Base-by-base conservation (phyloP, 2,329 filamentous ascomycete genomes). In the Pestalotiopsis sp. region DNA sequence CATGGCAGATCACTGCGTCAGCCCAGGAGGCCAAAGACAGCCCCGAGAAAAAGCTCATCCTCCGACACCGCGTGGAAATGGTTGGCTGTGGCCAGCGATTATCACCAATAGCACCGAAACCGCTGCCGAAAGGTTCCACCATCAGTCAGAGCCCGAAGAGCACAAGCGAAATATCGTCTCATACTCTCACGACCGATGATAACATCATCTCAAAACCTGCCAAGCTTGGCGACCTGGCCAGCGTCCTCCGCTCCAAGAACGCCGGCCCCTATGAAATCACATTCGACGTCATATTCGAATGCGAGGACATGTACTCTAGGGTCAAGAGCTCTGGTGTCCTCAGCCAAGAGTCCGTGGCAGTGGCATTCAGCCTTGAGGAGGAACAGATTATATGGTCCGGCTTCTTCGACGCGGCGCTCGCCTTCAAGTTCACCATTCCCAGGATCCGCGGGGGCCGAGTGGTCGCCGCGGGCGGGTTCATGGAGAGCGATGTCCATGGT, bases 381-480 rank as follows among this genome's bases (percentile, higher is more conserved):
- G 64, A 74, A 1, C 75, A 81, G 0, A 76, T 83, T 5, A 63
- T 81, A 0, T 82, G 79, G 79, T 73, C 74, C 38, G 80, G 80
- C 0, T 82, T 79, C 69, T 86, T 82, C 67, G 82, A 85, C 1
- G 81, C 80, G 1, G 85, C 84, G 0, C 72, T 80, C 66, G 83
- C 83, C 0, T 87, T 82, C 74, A 86, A 86, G 66, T 80, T 77
- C 9, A 85, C 82, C 1, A 80, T 85, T n/a, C 73, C 74, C 12
- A 71, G 74, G 4, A 69, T 71, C 17, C 67, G 70, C 14, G 68
- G 23, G 17, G 75, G 74, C 5, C 72, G 67, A 64, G 67, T 63
- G 12, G 67, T 39, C 0, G 55, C 72, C 2, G 72, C 72, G 7
- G 77, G 77, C 9, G 70, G 76, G 3, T 78, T 77, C 65, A 76